Evolutionary conservation across 345 rosid species (phyloP), one percentile per base, ranked within the genome.

Genomic region (rapeseed (Brassica napus)): DNA sequence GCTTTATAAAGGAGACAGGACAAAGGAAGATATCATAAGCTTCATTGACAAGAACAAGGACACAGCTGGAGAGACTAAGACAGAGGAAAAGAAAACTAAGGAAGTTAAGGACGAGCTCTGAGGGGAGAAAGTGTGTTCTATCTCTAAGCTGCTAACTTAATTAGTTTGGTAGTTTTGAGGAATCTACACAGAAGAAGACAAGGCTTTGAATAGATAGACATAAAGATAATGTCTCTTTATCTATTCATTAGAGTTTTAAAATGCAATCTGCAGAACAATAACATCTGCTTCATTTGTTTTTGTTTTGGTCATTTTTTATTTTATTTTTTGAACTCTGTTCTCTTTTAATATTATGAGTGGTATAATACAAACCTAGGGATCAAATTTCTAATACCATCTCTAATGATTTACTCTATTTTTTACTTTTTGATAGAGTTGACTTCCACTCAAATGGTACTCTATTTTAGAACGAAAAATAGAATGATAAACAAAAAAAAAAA

Each of bases 41-140:
- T 95, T 91, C 87, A 89, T 95, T 5, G 92, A 90, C 69, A 93
- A 89, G 84, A 91, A 90, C 84, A 84, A 88, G 70, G 93, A 88
- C 75, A 82, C 83, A 80, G 11, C 73, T 9, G 83, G 54, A 74
- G 75, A 79, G 77, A 4, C 72, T 4, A 77, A 79, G 31, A n/a
- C 10, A 14, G 74, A 49, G 54, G 79, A 74, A 8, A 63, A 8
- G 44, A 62, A 39, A 54, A 68, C 12, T 15, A 73, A 79, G 57
- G 78, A 24, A 31, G 79, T 15, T 15, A 80, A 69, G 71, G 94
- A 94, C 81, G 97, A 90, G 86, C 93, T 89, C 71, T 92, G 85
- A 85, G 71, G 23, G 65, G 68, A 80, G 8, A 69, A 57, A 57
- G 73, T 69, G 79, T 80, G 74, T 52, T 66, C 15, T 14, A 60